Percentiles rank a stretch among this genome's conserved stretches.
phyloP scores from a whole-genome alignment of 805 yeast species.

The Brettanomyces anomalus region DNA sequence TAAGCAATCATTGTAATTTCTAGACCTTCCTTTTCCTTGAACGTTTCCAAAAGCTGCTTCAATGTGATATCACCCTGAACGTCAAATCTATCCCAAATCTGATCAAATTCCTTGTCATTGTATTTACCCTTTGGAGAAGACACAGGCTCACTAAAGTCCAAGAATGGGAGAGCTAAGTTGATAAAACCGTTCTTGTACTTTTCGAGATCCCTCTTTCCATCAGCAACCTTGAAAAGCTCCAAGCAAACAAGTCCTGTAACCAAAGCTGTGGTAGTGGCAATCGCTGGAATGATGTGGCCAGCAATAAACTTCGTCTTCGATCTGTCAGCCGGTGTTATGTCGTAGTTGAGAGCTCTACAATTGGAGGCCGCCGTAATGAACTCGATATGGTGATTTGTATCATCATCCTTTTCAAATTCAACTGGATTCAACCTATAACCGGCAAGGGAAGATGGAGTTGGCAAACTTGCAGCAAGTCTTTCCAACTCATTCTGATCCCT shows the following conservation, averaged over 20 bases:
- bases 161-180: conserved; percentile 88
- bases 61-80: conserved; percentile 69
- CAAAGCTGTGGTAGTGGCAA: conserved; percentile 97
- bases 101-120: conserved; percentile 71
- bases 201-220: conserved; percentile 65
- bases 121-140: conserved; percentile 76
- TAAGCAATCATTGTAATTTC: conserved; percentile 87
- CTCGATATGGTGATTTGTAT: conserved; percentile 91
- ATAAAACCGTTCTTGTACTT: conserved; percentile 88
- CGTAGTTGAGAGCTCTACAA: conserved; percentile 87
- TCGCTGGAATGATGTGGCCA: conserved; percentile 97
- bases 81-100: conserved; percentile 93
- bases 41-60: conserved; percentile 56
- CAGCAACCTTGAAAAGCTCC: conserved; percentile 86
- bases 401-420: conserved; percentile 98
- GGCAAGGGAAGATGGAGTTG: conserved; percentile 80
- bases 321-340: conserved; percentile 81
- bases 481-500: conserved; percentile 58
- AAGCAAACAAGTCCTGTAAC: conserved; percentile 92
- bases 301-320: conserved; percentile 94
- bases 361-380: conserved; percentile 94
- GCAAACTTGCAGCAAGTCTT: conserved; percentile 66
- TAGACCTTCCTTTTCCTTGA: conserved; percentile 74
- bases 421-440: conserved; percentile 84
- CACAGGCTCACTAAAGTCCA: conserved; percentile 95